Base-by-base conservation (phyloP, 495 filamentous ascomycete genomes). In the Geoglossum glabrum region DNA sequence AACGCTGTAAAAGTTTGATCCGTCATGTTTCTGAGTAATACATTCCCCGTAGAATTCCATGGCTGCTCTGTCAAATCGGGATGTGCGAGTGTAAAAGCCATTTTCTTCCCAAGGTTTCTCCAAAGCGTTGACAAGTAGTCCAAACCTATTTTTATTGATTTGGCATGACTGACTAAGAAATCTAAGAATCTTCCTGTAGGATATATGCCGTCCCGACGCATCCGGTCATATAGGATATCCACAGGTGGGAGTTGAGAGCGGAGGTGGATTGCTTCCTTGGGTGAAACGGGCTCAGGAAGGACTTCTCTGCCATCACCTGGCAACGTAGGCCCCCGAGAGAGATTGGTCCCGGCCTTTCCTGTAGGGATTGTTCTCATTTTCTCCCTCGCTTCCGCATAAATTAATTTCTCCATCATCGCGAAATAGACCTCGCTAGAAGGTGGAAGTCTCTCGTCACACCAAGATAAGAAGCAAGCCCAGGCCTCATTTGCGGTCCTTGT, bases 401-500 rank as follows among this genome's bases (percentile, higher is more conserved):
- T 64, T 8, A 85, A 60, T 59, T 83, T 85, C 58, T 75, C 71
- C 30, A 79, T 75, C 73, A 86, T 83, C 31, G 76, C 79, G 54
- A 70, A 63, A 63, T 79, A 83, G 0, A 81, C 69, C 27, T 66
- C 65, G 1, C 61, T 58, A 49, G 66, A 31, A 4, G 61, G 36
- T 2, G 45, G 57, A 0, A 59, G 15, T 11, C 57, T 57, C 38
- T 13, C 31, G 31, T 74, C 68, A 60, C 77, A 71, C 49, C 71
- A 80, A 0, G 77, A 72, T 9, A 81, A 63, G 64, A 86, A 87
- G 57, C 78, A 79, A 17, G 75, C 76, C 84, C 84, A 87, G 11
- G 83, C 84, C 69, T 87, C 84, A 38, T 81, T 73, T 23, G 79
- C 65, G 1, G 84, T 87, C 21, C 84, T 71, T 7, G 84, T 87